Evolutionary conservation across 768 basidiomycete genomes (phyloP).

Genomic region (Auricularia heimuer): DNA sequence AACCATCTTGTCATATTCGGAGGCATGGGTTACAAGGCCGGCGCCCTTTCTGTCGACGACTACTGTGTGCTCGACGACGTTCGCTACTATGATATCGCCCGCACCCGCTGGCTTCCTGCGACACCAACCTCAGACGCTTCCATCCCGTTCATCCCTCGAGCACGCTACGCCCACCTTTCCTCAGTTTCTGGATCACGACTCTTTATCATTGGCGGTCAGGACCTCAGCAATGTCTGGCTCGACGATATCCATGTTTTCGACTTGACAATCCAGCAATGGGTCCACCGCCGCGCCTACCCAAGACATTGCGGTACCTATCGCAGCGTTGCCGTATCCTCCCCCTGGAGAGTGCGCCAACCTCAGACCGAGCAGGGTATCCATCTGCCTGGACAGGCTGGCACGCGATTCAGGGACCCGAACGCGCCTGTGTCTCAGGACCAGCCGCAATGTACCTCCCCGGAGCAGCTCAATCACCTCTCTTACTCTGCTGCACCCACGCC

Average conservation of each 20-base stretch:
- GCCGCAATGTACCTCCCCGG: conserved; percentile 45
- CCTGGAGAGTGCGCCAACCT: conserved; percentile 53
- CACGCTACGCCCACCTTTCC: conserved; percentile 92
- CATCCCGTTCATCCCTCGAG: conserved; percentile 48
- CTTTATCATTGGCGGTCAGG: conserved; percentile 92
- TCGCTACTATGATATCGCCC: conserved; percentile 72
- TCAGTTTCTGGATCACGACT: conserved; percentile 75
- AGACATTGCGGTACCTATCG: conserved; percentile 97
- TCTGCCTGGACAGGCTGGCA: conserved; percentile 43
- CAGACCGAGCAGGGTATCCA: conserved; percentile 46
- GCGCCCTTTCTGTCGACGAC: conserved; percentile 63
- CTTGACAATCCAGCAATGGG: conserved; percentile 62
- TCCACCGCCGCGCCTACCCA: conserved; percentile 68
- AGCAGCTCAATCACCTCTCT: conserved; percentile 59
- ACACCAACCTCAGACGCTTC: conserved; percentile 4
- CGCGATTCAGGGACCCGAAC: conserved; percentile 46
- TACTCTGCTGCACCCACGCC: conserved; percentile 65
- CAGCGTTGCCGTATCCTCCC: conserved; percentile 76
- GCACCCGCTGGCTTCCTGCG: conserved; percentile 59
- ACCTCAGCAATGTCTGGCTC: conserved; percentile 86
- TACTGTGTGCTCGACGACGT: conserved; percentile 91
- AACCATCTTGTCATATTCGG: conserved; percentile 89
- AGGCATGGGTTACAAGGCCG: conserved; percentile 80
- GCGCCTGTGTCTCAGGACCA: conserved; percentile 21
- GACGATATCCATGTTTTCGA: conserved; percentile 91